Conservation (phyloP, 2,329 filamentous ascomycete genomes). For the Phoma sp. region DNA sequence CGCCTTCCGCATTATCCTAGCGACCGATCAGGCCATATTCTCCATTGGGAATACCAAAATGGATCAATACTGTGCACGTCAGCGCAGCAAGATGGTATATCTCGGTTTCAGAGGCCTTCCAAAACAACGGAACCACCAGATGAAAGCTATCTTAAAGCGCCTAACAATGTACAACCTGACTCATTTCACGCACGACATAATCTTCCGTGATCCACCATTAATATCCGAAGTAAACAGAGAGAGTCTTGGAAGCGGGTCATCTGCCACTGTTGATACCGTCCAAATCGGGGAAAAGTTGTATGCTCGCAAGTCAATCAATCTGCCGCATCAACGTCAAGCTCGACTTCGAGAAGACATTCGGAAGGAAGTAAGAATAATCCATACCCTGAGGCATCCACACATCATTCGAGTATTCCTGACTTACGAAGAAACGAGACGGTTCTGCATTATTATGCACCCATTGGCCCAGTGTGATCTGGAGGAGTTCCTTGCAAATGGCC, state of each 20-base stretch:
- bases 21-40: not conserved
- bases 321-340: not conserved
- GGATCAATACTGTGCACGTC: not conserved
- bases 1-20: not conserved
- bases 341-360: not conserved
- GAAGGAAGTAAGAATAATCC: not conserved
- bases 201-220: not conserved
- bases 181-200: not conserved
- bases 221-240: not conserved
- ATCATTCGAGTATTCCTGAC: not conserved
- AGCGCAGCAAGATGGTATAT: not conserved
- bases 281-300: not conserved
- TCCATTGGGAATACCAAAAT: not conserved
- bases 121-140: not conserved
- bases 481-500: not conserved
- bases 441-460: slow-evolving; percentile 2
- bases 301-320: slow-evolving; percentile 1
- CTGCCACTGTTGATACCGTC: not conserved
- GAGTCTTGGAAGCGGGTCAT: not conserved
- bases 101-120: not conserved
- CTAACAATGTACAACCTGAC: not conserved
- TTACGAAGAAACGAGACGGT: not conserved
- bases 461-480: slow-evolving; percentile 1
- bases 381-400: not conserved
- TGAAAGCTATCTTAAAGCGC: not conserved